Evolutionary conservation across 768 basidiomycete genomes (phyloP), one percentile per base, ranked within the genome.

Genomic region (Lyophyllum semitale): DNA sequence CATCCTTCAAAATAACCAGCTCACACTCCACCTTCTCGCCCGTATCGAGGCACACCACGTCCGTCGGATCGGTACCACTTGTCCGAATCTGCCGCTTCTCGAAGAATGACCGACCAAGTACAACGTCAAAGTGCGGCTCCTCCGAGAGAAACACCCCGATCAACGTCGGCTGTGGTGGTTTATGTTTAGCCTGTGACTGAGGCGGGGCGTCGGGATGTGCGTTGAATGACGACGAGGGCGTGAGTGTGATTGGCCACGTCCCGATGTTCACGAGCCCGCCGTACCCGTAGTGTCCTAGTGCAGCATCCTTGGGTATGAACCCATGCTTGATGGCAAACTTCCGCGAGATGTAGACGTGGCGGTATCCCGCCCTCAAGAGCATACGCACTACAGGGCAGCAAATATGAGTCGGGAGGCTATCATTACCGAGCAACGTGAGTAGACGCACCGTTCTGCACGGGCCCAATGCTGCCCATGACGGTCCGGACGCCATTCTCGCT

Each of bases 111-210:
- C 95, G 79, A 1, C 95, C 95, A 6, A 98, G 81, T 4, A 98
- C 89, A 44, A 98, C 91, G 63, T 97, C 95, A 70, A 98, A 98
- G 65, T 98, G 94, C 0, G 89, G 87, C 68, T 97, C 95, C 67
- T 99, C 97, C 3, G 91, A 89, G 27, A 98, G 81, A 70, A 91
- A 95, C 8, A 98, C 95, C 0, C 83, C 66, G 22, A 87, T 67
- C 55, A 75, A 66, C 11, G 79, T 78, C 4, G 74, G 71, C 62
- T 78, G 79, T 1, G 73, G 68, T 48, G 60, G 47, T 50, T 46
- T 60, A 49, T 25, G 41, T 54, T 50, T 60, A 53, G 46, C 50
- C 55, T 58, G 54, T 40, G 61, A 53, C 22, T 64, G 61, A 18
- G 57, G 60, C 17, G 66, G 68, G 5, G 67, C 62, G 42, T 70